These are phyloP conservation scores for Penicillium verrucosum DNA, from an alignment of 2,329 filamentous ascomycete genomes.

Conservation along the genomic window DNA sequence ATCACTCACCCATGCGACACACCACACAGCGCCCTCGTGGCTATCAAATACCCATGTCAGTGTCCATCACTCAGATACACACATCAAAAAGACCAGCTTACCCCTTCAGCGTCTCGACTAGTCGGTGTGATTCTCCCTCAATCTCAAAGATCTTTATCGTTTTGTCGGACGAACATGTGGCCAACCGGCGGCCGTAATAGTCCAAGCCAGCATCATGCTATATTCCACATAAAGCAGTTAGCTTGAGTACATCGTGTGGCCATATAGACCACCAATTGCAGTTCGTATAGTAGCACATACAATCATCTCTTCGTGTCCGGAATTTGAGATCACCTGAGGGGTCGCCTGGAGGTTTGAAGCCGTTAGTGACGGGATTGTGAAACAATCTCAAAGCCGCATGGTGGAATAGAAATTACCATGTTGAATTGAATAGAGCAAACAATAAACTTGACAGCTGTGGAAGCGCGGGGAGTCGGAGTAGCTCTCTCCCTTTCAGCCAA, in stretches of 20 bases:
- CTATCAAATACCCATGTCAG: constrained; percentile 46
- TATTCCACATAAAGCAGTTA: constrained; percentile 4
- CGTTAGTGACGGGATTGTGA: constrained; percentile 10
- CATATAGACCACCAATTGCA: constrained; percentile 7
- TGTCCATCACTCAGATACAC: not conserved
- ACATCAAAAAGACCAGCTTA: constrained; percentile 42
- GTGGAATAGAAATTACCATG: constrained; percentile 22
- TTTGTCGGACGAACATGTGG: constrained; percentile 95
- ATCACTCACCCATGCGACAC: constrained; percentile 73
- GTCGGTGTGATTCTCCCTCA: constrained; percentile 83
- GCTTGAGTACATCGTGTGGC: not conserved
- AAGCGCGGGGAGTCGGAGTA: constrained; percentile 12
- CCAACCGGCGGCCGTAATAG: constrained; percentile 94
- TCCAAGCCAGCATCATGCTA: constrained; percentile 97
- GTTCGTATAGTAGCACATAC: constrained; percentile 58
- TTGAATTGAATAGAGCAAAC: constrained; percentile 10
- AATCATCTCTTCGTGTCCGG: constrained; percentile 98
- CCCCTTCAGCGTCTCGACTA: constrained; percentile 94
- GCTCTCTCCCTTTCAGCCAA: constrained; percentile 15
- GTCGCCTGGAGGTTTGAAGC: constrained; percentile 48
- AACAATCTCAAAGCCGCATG: not conserved
- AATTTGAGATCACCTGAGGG: constrained; percentile 73
- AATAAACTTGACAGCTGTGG: not conserved
- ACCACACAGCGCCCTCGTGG: constrained; percentile 97
- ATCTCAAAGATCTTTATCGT: constrained; percentile 99